Conservation (phyloP, 345 rosid genomes). For the Gossypioides kirkii region DNA sequence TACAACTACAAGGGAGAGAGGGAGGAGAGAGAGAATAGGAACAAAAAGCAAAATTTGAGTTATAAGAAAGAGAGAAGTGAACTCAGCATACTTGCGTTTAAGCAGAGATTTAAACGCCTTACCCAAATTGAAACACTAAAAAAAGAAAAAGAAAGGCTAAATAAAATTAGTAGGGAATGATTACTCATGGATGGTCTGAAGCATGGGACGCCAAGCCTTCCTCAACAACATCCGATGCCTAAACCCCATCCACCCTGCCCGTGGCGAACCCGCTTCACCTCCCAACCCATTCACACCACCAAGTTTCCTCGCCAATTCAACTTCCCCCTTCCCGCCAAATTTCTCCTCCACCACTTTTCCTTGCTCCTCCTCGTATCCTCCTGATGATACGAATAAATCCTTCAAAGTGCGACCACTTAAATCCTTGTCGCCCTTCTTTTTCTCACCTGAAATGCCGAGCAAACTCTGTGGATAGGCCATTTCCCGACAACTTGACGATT, state of each 20-base stretch:
- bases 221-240: slow-evolving; percentile 50
- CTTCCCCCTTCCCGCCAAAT: slow-evolving; percentile 21
- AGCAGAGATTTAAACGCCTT: background rate
- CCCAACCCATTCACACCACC: slow-evolving; percentile 25
- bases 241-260: slow-evolving; percentile 65
- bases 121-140: background rate
- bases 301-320: slow-evolving; percentile 21
- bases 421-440: slow-evolving; percentile 33
- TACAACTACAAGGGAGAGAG: background rate
- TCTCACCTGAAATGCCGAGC: slow-evolving; percentile 19
- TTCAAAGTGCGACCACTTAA: slow-evolving; percentile 40
- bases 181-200: slow-evolving; percentile 53
- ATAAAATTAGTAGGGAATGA: background rate
- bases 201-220: slow-evolving; percentile 82
- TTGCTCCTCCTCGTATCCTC: slow-evolving; percentile 19
- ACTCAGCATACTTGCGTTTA: background rate
- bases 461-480: slow-evolving; percentile 17
- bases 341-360: background rate
- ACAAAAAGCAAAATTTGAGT: background rate
- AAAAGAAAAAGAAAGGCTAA: background rate
- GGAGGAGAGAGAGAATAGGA: background rate
- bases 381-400: slow-evolving; percentile 65
- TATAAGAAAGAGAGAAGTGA: background rate
- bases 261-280: slow-evolving; percentile 30
- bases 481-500: slow-evolving; percentile 30